Evolutionary conservation across 352 stramenopile genomes (phyloP), one percentile per base, ranked within the genome.

Genomic region (Peronospora farinosa): DNA sequence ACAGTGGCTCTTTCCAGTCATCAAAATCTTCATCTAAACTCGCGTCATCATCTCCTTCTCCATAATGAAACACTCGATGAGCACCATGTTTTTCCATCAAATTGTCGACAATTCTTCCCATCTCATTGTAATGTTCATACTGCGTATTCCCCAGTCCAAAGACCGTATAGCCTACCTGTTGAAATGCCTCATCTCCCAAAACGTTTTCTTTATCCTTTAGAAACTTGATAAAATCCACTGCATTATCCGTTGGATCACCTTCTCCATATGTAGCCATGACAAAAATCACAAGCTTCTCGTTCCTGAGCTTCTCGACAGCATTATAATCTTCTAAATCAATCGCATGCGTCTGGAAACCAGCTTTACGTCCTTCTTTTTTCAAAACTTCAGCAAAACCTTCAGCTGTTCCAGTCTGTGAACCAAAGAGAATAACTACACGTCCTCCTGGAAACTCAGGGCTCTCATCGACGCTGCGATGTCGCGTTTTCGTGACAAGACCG

Each of bases 91-190:
- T 60, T 21, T 78, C 86, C 55, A 99, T 81, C 10, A 86, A 63
- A 21, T 74, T 58, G 69, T 99, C 79, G 25, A 96, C 82, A 17
- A 88, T 72, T n/a, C 95, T 95, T 4, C 92, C 94, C 64, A 98
- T 96, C 39, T 84, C 78, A 64, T 98, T 99, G 75, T 94, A 99
- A 65, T 99, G 89, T 59, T 99, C 96, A 65, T 99, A 99, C 70
- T 98, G 89, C 23, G 69, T 90, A 70, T 99, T 99, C 19, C 97
- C 97, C 0, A 99, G 77, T 3, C 96, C 97, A 82, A 99, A 99
- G 13, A 99, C 96, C 38, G 88, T 86, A 69, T 82, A 99, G 10
- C 88, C 53, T 10, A 98, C 69, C 15, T 69, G 72, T 5, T 45
- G 6, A 7, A 98, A 68, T 41, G 48, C 46, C 5, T 55, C 35